These are phyloP conservation scores for Fragaria iinumae DNA, from an alignment of 306 rosid genomes.

Conservation along the genomic window DNA sequence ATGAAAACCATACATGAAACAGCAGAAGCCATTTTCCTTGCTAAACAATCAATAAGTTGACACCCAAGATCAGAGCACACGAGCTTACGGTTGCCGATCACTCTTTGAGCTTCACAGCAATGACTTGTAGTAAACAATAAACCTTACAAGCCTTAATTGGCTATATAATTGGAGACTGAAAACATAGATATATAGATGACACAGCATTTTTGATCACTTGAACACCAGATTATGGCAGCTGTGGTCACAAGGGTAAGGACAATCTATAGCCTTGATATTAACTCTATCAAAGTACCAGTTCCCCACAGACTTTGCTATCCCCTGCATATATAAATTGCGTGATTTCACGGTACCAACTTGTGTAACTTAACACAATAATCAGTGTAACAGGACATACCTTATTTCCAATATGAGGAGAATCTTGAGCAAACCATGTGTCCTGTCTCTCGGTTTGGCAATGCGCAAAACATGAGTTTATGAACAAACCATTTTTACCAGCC, in stretches of 20 bases:
- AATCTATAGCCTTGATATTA: conserved; percentile 57
- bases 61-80: not conserved
- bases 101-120: conserved; percentile 33
- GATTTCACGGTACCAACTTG: not conserved
- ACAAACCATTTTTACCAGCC: conserved; percentile 63
- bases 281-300: conserved; percentile 85
- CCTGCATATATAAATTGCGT: conserved; percentile 43
- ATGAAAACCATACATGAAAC: not conserved
- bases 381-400: conserved; percentile 46
- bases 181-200: not conserved
- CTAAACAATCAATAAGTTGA: not conserved
- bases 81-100: conserved; percentile 27
- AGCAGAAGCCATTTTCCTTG: not conserved
- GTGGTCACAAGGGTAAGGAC: conserved; percentile 84
- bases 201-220: not conserved
- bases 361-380: not conserved
- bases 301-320: conserved; percentile 80
- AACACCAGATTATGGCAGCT: conserved; percentile 72
- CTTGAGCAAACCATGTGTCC: conserved; percentile 83
- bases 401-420: conserved; percentile 62
- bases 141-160: not conserved
- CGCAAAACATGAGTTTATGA: conserved; percentile 79
- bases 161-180: not conserved
- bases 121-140: not conserved
- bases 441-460: conserved; percentile 94